These are phyloP conservation scores for Aquanectria penicillioides DNA, from an alignment of 2,329 filamentous ascomycete genomes.

Conservation along the genomic window DNA sequence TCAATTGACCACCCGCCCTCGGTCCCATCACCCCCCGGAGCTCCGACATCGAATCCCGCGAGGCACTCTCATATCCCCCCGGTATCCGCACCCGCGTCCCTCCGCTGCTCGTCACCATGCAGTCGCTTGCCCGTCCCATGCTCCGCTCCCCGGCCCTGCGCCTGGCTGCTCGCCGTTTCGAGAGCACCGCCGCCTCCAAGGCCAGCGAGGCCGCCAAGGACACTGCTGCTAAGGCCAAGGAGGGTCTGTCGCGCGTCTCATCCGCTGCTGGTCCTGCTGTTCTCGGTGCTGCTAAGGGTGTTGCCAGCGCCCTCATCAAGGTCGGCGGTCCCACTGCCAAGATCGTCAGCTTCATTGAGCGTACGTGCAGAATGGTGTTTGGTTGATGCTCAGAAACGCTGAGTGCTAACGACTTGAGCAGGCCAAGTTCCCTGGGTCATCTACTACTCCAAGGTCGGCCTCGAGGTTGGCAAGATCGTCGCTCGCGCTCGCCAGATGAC, in stretches of 20 bases:
- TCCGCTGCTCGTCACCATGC: constrained; percentile 47
- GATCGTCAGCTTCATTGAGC: constrained; percentile 82
- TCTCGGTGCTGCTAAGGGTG: constrained; percentile 73
- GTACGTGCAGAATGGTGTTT: constrained; percentile 65
- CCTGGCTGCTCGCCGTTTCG: constrained; percentile 65
- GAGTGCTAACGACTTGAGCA: constrained; percentile 50
- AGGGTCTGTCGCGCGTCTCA: constrained; percentile 85
- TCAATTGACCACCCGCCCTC: constrained; percentile 49
- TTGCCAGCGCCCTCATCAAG: constrained; percentile 74
- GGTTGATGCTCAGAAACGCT: not conserved
- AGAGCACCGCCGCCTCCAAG: constrained; percentile 65
- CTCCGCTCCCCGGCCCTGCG: constrained; percentile 58
- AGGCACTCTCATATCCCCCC: constrained; percentile 32
- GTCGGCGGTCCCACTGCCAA: constrained; percentile 86
- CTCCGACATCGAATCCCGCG: constrained; percentile 40
- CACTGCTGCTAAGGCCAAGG: constrained; percentile 71
- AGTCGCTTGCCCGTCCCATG: constrained; percentile 54
- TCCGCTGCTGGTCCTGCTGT: constrained; percentile 83
- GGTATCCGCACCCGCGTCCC: constrained; percentile 21
- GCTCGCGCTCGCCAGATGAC: constrained; percentile 90
- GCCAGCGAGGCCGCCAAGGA: constrained; percentile 55
- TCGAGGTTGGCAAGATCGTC: constrained; percentile 89
- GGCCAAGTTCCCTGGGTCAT: constrained; percentile 85
- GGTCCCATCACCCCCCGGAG: constrained; percentile 40
- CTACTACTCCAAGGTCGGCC: constrained; percentile 91